A percentile compares a stretch with the other conserved stretches of the same genome.
These are phyloP conservation scores for Scheffersomyces stipitis DNA, from an alignment of 805 yeast species.

Conservation along the genomic window DNA sequence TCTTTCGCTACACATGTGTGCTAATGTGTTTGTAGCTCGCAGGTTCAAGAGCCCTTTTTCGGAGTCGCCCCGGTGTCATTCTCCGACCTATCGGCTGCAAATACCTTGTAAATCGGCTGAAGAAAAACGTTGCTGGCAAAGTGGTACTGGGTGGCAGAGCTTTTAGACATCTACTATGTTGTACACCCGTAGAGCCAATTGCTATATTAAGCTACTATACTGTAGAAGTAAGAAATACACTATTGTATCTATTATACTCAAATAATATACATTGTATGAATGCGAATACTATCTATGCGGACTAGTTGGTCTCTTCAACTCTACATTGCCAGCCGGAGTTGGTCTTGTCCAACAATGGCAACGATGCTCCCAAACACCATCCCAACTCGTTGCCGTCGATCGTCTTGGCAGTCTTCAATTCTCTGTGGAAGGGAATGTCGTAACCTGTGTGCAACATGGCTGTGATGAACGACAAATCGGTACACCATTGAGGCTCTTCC, in stretches of 20 bases:
- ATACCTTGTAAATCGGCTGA: too few relatives aligned
- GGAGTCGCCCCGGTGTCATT: too few relatives aligned
- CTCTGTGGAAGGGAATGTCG: constrained; percentile 87
- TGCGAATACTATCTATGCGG: neutral
- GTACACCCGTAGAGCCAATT: too few relatives aligned
- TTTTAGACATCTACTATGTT: too few relatives aligned
- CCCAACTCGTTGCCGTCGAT: constrained; percentile 90
- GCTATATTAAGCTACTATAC: too few relatives aligned
- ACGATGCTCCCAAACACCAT: constrained; percentile 98
- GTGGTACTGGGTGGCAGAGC: too few relatives aligned
- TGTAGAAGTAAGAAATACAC: neutral
- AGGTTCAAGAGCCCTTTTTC: too few relatives aligned
- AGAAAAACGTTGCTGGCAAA: too few relatives aligned
- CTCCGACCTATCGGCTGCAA: too few relatives aligned
- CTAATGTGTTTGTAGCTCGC: too few relatives aligned
- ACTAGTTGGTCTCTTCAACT: constrained; percentile 23
- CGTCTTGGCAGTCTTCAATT: constrained; percentile 87
- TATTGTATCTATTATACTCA: neutral
- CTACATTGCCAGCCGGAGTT: constrained; percentile 70
- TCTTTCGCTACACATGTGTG: too few relatives aligned
- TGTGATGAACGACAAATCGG: constrained; percentile 87
- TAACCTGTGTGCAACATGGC: constrained; percentile 94
- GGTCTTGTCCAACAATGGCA: constrained; percentile 74
- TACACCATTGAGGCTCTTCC: constrained; percentile 90
- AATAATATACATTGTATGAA: constrained; percentile 1